Base-by-base conservation (phyloP, 2,329 filamentous ascomycete genomes). In the Apiospora sp. region DNA sequence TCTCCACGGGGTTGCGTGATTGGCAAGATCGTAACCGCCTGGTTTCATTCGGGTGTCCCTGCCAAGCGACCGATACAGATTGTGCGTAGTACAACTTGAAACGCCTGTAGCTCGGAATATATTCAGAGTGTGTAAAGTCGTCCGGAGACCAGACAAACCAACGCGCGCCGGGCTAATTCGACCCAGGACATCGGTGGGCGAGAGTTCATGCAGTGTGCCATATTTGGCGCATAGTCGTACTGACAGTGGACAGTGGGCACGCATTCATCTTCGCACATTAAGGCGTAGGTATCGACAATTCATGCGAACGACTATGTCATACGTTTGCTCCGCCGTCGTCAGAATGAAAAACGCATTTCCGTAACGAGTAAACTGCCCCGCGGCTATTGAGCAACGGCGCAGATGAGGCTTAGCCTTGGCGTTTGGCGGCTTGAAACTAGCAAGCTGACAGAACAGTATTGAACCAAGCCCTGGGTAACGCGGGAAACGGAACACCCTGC, bases 391-490 rank as follows among this genome's bases (percentile, higher is more conserved):
- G 30, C 5, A 61, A 22, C 22, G 30, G 54, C 54, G 54, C 30
- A 16, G 37, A 41, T 2, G 22, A 34, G 41, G 58, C 34, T 34
- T 64, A 10, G 58, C 24, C 58, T 64, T n/a, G 58, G 58, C 34
- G 58, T 22, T n/a, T 61, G 54, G 58, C 22, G 27, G 54, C 54
- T 34, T 61, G 54, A 22, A 37, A 61, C 54, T 61, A 61, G 54
- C 30, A 34, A 34, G 19, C 37, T 37, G 37, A 6, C 37, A 37
- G 37, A 37, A 37, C 5, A 10, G 37, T 41, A 10, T 22, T n/a
- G 46, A 27, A 27, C 54, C 58, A 41, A 41, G 58, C 12, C 8
- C 22, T 64, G 58, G 58, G 58, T 41, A 41, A 41, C 58, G 34
- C 58, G 58, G 58, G 58, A 41, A 41, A 64, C 37, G 37, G 37